A percentile compares a stretch with the other conserved stretches of the same genome.
Evolutionary conservation across 192 early-diverging fungal genomes (phyloP).

Genomic region (Coemansia sp.): DNA sequence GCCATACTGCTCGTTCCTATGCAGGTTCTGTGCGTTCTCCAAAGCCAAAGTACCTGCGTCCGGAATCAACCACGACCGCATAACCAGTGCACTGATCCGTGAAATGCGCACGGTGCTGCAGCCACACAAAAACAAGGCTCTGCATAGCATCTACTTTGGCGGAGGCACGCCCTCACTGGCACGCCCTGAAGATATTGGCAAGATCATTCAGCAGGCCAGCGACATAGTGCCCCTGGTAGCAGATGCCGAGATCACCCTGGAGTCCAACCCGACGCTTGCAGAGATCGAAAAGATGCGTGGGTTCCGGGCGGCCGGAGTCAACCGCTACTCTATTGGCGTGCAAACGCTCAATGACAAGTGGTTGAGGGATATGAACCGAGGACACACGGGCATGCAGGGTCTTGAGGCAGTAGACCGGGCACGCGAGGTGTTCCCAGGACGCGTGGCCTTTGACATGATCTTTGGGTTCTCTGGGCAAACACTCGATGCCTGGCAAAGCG

Average conservation of each 20-base stretch:
- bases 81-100: slow-evolving; percentile 19
- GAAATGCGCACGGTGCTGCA: slow-evolving; percentile 25
- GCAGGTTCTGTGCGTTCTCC: slow-evolving; percentile 57
- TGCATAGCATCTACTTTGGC: slow-evolving; percentile 54
- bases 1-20: slow-evolving; percentile 55
- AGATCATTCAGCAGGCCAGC: slow-evolving; percentile 23
- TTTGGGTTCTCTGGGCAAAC: slow-evolving; percentile 52
- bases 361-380: slow-evolving; percentile 40
- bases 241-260: slow-evolving; percentile 51
- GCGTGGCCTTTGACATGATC: slow-evolving; percentile 53
- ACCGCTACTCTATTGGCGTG: slow-evolving; percentile 53
- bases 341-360: slow-evolving; percentile 46
- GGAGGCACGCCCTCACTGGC: slow-evolving; percentile 58
- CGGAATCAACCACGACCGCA: slow-evolving; percentile 18
- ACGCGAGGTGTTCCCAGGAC: slow-evolving; percentile 27
- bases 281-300: slow-evolving; percentile 41
- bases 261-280: slow-evolving; percentile 41
- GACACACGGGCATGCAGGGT: slow-evolving; percentile 46
- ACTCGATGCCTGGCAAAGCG: slow-evolving; percentile 22
- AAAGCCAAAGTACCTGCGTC: slow-evolving; percentile 21
- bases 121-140: slow-evolving; percentile 12
- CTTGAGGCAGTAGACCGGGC: slow-evolving; percentile 35
- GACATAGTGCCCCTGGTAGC: slow-evolving; percentile 17
- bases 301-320: slow-evolving; percentile 45
- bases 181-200: slow-evolving; percentile 18